phyloP scores from a whole-genome alignment of 495 filamentous ascomycete genomes.

The Tuber brumale region DNA sequence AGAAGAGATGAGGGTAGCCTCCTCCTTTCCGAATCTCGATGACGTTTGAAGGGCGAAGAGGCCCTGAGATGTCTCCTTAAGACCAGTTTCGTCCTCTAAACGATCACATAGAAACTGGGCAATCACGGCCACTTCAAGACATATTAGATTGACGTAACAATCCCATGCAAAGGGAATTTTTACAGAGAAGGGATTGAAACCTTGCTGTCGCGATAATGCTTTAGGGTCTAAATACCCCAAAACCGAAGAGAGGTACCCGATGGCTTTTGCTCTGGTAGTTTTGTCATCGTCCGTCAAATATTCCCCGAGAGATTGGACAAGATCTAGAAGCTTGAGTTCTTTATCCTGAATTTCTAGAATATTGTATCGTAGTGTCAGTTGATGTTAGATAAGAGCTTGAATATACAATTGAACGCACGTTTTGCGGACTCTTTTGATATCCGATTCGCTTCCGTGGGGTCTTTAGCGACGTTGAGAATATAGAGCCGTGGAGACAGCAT shows the following conservation, averaged over 20 bases:
- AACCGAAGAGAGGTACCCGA: conserved; percentile 62
- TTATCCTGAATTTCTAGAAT: conserved; percentile 55
- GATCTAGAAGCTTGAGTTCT: conserved; percentile 57
- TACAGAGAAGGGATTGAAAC: conserved; percentile 8
- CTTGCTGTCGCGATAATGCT: conserved; percentile 60
- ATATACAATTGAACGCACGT: conserved; percentile 38
- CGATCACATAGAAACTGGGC: conserved; percentile 57
- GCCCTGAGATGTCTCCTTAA: conserved; percentile 34
- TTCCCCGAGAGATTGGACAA: conserved; percentile 62
- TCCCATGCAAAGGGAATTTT: background rate
- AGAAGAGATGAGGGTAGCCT: conserved; percentile 46
- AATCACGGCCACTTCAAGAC: conserved; percentile 48
- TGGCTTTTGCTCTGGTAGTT: conserved; percentile 57
- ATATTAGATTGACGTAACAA: background rate
- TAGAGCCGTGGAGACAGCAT: conserved; percentile 44
- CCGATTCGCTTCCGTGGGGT: conserved; percentile 54
- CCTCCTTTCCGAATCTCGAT: conserved; percentile 50
- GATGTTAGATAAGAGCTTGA: background rate
- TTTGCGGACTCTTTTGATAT: conserved; percentile 56
- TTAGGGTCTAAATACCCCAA: conserved; percentile 54
- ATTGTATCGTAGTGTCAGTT: background rate
- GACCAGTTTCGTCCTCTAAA: conserved; percentile 51
- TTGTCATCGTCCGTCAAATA: conserved; percentile 67
- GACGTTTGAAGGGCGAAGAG: conserved; percentile 51
- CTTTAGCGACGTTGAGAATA: conserved; percentile 58